phyloP scores from a whole-genome alignment of 1,284 basidiomycete genomes.

The Abortiporus biennis region DNA sequence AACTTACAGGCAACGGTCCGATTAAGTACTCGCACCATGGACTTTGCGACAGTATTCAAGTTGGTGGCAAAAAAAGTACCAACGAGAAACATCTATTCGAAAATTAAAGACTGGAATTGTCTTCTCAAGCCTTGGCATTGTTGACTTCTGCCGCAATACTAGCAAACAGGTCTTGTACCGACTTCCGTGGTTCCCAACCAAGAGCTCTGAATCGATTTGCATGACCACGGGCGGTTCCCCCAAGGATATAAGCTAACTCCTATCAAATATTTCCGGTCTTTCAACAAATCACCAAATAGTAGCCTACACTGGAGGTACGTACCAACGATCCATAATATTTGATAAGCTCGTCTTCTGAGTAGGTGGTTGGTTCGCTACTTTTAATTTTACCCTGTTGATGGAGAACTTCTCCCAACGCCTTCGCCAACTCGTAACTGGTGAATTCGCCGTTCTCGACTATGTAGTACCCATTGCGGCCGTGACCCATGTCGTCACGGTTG shows the following conservation, averaged over 20 bases:
- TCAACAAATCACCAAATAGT: too few species aligned
- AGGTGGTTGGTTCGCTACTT: conserved; percentile 24
- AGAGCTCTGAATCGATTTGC: conserved; percentile 30
- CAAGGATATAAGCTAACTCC: conserved; percentile 14
- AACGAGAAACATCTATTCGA: too few species aligned
- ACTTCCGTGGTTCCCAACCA: conserved; percentile 27
- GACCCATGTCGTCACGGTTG: conserved; percentile 20
- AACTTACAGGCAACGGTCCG: too few species aligned
- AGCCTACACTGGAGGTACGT: too few species aligned
- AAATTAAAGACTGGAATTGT: too few species aligned
- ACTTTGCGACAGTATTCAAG: too few species aligned
- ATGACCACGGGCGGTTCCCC: conserved; percentile 32
- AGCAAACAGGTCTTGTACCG: conserved; percentile 21
- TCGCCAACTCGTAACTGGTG: conserved; percentile 28
- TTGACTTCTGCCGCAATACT: too few species aligned
- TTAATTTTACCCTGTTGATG: conserved; percentile 22
- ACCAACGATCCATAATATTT: conserved; percentile 21
- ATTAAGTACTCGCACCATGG: too few species aligned
- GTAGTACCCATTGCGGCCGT: conserved; percentile 42
- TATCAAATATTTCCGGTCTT: too few species aligned
- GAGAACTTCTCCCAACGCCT: conserved; percentile 30
- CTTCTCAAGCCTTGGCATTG: too few species aligned
- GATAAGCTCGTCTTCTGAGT: conserved; percentile 27
- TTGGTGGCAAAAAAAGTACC: too few species aligned
- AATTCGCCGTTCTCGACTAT: conserved; percentile 43